Base-by-base conservation (phyloP, 2,329 filamentous ascomycete genomes). In the Passalora sequoiae region DNA sequence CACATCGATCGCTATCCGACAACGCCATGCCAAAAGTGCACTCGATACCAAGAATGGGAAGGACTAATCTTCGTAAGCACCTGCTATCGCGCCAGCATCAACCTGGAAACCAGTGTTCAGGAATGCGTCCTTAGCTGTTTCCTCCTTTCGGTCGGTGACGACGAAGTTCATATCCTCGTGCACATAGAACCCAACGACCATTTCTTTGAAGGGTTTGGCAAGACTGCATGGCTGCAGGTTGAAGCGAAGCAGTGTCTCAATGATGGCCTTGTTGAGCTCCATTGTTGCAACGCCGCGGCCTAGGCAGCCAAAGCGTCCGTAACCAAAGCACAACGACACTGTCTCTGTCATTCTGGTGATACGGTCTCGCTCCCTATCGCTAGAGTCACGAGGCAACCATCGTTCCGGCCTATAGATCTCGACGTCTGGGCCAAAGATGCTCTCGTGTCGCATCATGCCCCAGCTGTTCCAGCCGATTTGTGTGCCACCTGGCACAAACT, bases 381-480 rank as follows among this genome's bases (percentile, higher is more conserved):
- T 58, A 4, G 43, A 48, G 38, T 63, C 54, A 15, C 47, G 47
- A 4, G 52, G 46, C 15, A 66, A 40, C 66, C 66, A 68, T 6
- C 66, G 53, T 50, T 67, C 65, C 0, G 66, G 66, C 0, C 65
- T 53, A 43, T 60, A 68, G 25, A 67, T 57, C 12, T 66, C 59
- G 4, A 59, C 58, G 45, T 68, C 66, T 6, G 44, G 39, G 4
- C 66, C 66, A 35, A 67, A 68, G 29, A 67, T 59, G 12, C 60
- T 54, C n/a, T 54, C 49, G 28, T 63, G 51, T 25, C 58, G 58
- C 58, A 62, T 61, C 57, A 68, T 61, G 20, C 59, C 64, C 61
- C 62, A 67, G 35, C 57, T 59, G 43, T 66, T 66, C 61, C 60
- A 63, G 16, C 60, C 65, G n/a, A 68, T 60, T 43, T 64, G 59